Conservation (phyloP, 2,329 filamentous ascomycete genomes). For the Botrytis tulipae region DNA sequence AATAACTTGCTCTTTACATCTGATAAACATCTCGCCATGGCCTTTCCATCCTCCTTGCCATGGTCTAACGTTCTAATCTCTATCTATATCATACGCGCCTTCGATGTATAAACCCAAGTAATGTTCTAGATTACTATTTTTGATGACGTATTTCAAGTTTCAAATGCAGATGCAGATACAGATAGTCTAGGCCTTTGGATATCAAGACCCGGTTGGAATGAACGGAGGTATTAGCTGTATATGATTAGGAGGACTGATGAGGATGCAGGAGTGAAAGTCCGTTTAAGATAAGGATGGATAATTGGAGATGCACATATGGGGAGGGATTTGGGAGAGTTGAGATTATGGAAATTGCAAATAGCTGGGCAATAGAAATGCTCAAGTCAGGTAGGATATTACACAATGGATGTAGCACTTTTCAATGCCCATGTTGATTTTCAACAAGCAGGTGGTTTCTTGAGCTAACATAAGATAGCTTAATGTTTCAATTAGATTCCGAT, state of each 20-base stretch:
- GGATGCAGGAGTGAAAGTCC: no score
- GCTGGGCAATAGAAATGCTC: background rate
- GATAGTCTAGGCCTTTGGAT: background rate
- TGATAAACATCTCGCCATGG: background rate
- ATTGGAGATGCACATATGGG: background rate
- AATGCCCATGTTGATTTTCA: accelerated
- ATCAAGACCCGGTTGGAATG: background rate
- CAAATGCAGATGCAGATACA: background rate
- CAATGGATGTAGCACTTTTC: background rate
- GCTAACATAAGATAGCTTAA: background rate
- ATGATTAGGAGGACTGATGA: background rate
- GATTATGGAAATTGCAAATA: background rate
- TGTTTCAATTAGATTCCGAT: background rate
- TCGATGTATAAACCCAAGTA: no score
- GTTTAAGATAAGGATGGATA: no score
- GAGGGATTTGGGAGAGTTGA: background rate
- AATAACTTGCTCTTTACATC: background rate
- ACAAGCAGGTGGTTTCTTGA: background rate
- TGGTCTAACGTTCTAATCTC: background rate
- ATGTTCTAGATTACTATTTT: no score
- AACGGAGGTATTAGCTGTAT: background rate
- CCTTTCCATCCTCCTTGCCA: background rate
- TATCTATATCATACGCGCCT: background rate
- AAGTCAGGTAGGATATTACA: background rate
- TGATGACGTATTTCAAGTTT: background rate